Evolutionary conservation across 495 filamentous ascomycete genomes (phyloP).

Genomic region (Podospora pseudopauciseta): DNA sequence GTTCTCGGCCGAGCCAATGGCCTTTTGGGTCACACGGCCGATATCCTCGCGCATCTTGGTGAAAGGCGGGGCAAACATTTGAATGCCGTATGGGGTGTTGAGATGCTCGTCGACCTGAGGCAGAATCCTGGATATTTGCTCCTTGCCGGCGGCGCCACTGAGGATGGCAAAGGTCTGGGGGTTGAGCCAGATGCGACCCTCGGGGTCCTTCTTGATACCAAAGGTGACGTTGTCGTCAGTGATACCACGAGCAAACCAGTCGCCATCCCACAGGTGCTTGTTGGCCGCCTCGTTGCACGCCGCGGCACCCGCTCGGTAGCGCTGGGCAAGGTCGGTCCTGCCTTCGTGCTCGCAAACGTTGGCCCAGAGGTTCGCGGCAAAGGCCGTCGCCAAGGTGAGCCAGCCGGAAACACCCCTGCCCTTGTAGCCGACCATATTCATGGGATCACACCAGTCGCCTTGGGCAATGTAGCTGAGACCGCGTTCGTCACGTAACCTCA

Average conservation of each 20-base stretch:
- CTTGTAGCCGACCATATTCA: conserved; percentile 59
- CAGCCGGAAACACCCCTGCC: conserved; percentile 55
- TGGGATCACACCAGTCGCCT: conserved; percentile 58
- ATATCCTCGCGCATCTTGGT: conserved; percentile 55
- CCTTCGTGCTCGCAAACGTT: conserved; percentile 47
- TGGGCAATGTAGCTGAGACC: conserved; percentile 56
- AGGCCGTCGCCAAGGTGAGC: conserved; percentile 53
- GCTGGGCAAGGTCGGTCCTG: conserved; percentile 35
- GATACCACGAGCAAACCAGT: conserved; percentile 56
- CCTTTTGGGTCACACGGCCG: conserved; percentile 57
- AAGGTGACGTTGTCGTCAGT: conserved; percentile 53
- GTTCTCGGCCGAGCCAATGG: conserved; percentile 54
- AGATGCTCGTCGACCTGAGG: conserved; percentile 49
- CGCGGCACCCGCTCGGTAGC: conserved; percentile 43
- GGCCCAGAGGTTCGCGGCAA: conserved; percentile 50
- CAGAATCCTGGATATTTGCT: conserved; percentile 45
- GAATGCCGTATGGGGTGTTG: conserved; percentile 49
- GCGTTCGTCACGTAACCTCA: conserved; percentile 47
- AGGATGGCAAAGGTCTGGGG: conserved; percentile 54
- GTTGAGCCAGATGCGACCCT: conserved; percentile 57
- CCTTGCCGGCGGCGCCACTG: conserved; percentile 44
- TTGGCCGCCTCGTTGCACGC: conserved; percentile 51
- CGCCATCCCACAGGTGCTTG: conserved; percentile 51
- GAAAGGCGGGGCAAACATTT: conserved; percentile 54
- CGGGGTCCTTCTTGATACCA: conserved; percentile 46